Evolutionary conservation across 2,329 filamentous ascomycete species (phyloP), one percentile per base, ranked within the genome.

Genomic region (Sclerotinia nivalis): DNA sequence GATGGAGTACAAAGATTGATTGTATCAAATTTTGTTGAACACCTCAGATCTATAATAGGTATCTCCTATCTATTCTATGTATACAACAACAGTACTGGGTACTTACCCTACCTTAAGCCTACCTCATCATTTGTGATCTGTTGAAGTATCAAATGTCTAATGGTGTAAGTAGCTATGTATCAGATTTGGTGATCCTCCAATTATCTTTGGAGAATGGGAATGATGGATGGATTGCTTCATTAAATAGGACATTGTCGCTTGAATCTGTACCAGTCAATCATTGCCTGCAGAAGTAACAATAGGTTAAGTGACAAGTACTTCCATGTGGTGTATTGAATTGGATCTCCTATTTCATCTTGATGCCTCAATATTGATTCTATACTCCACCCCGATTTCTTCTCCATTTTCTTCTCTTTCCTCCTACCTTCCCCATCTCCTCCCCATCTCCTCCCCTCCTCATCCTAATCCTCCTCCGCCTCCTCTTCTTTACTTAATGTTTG

Each of bases 251-350:
- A n/a, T 20, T n/a, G 20, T 58, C 31, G 13, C 20, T 58, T 58
- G 55, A 34, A 58, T 58, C 55, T n/a, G 55, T 25, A 25, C 55
- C 34, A 40, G 55, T 34, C 34, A 58, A 40, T 18, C 7, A 37
- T 18, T 37, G 2, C 55, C 55, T 25, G 7, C 55, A n/a, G 34
- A 18, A 40, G 55, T 40, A 37, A 58, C 22, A 40, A 40, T 31
- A 34, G 25, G 34, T 58, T 20, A 58, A 58, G 52, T 58, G 31
- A 58, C 55, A 58, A 25, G 34, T 25, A 58, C 55, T 58, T 58
- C 10, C 10, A 58, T 58, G 34, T 58, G 31, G 55, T 40, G 55
- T 40, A 58, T 40, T 18, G 55, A 25, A 25, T 25, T 40, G 31
- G 22, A 8, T 18, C 55, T 58, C 55, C 55, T 58, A 40, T 58